Conservation (phyloP, 441 rosid species). For the Arabidopsis lyrata region DNA sequence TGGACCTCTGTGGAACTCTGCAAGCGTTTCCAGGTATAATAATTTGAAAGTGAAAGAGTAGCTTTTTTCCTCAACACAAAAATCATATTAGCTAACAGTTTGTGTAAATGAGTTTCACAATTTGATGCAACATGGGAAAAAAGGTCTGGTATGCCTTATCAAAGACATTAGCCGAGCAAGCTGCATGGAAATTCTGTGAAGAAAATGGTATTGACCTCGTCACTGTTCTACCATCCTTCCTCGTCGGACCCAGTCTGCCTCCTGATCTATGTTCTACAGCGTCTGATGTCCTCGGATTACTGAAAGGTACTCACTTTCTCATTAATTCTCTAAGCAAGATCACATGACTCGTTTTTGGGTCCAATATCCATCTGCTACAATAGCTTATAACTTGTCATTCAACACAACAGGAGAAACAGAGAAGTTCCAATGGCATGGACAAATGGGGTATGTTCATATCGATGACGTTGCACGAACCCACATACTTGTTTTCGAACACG, state of each 20-base stretch:
- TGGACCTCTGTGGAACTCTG: slow-evolving; percentile 87
- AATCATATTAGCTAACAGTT: slow-evolving; percentile 27
- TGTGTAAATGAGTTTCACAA: slow-evolving; percentile 14
- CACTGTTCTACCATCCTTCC: slow-evolving; percentile 74
- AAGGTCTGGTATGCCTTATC: slow-evolving; percentile 77
- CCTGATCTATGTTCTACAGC: slow-evolving; percentile 77
- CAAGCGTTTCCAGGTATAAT: slow-evolving; percentile 61
- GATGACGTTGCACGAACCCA: slow-evolving; percentile 81
- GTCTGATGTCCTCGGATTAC: slow-evolving; percentile 76
- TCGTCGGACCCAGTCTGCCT: slow-evolving; percentile 83
- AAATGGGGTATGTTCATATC: slow-evolving; percentile 87
- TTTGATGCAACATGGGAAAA: neutral
- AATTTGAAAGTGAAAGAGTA: neutral
- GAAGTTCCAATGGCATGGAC: slow-evolving; percentile 74
- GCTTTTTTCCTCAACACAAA: neutral
- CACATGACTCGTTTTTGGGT: neutral
- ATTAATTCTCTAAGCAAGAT: neutral
- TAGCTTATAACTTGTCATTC: slow-evolving; percentile 11
- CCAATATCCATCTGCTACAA: neutral
- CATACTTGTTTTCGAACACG: slow-evolving; percentile 67
- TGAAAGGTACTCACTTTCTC: slow-evolving; percentile 56
- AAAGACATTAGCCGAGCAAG: slow-evolving; percentile 82
- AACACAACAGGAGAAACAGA: slow-evolving; percentile 66
- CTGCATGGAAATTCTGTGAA: slow-evolving; percentile 81
- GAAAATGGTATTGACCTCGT: slow-evolving; percentile 65